Conservation (phyloP, 768 basidiomycete species). For the Collybia sordida region DNA sequence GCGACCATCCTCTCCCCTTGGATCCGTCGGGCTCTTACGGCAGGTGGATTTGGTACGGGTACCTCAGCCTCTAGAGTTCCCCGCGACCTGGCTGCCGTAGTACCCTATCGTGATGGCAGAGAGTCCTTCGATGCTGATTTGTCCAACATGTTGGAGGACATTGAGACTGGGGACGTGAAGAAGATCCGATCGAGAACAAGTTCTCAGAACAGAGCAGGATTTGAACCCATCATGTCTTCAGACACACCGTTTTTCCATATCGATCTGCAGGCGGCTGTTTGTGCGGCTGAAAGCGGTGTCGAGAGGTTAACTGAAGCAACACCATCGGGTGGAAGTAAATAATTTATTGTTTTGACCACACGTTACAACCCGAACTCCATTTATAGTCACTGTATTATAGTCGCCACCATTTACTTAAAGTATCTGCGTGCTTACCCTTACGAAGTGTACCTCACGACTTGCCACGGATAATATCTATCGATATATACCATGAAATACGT, state of each 20-base stretch:
- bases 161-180: slow-evolving; percentile 34
- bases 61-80: slow-evolving; percentile 35
- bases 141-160: slow-evolving; percentile 25
- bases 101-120: slow-evolving; percentile 55
- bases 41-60: slow-evolving; percentile 90
- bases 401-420: not conserved
- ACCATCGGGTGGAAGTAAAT: not conserved
- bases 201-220: slow-evolving; percentile 15
- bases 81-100: slow-evolving; percentile 74
- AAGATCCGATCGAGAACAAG: slow-evolving; percentile 17
- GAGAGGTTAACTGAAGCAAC: slow-evolving; percentile 11
- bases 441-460: too few relatives aligned
- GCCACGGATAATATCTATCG: too few relatives aligned
- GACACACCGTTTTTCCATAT: slow-evolving; percentile 91
- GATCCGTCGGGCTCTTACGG: slow-evolving; percentile 86
- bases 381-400: slow-evolving; percentile 6
- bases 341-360: not conserved
- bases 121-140: slow-evolving; percentile 25
- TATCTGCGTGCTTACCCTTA: too few relatives aligned
- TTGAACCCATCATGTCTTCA: slow-evolving; percentile 41
- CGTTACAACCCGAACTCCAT: not conserved
- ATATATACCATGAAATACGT: too few relatives aligned
- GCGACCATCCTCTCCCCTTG: slow-evolving; percentile 89
- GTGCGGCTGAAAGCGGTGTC: slow-evolving; percentile 57
- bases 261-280: slow-evolving; percentile 73